Conservation (phyloP, 139 green algal species). For the Desmodesmus armatus region DNA sequence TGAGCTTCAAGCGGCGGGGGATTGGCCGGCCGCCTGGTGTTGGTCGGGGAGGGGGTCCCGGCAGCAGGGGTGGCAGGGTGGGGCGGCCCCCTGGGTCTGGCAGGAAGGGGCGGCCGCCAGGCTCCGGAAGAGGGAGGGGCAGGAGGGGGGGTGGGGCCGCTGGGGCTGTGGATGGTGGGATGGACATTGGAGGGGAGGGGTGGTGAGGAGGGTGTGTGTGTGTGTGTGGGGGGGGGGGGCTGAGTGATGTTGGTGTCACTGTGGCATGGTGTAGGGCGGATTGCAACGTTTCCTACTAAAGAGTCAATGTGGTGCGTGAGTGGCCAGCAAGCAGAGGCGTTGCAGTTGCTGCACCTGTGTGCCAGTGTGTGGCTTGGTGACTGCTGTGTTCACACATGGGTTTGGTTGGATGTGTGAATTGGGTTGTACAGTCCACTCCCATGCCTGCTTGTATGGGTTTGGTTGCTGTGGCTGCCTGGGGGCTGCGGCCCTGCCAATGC, state of each 20-base stretch:
- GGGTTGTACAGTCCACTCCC: too few species aligned
- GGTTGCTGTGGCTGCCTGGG: not conserved
- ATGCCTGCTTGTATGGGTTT: too few species aligned
- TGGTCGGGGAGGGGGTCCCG: not conserved
- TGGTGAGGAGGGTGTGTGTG: not conserved
- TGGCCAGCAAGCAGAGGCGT: not conserved
- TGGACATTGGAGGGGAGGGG: not conserved
- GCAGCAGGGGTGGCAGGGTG: not conserved
- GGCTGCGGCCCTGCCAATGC: not conserved
- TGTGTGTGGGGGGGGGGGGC: not conserved
- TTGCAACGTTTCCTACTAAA: not conserved
- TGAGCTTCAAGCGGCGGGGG: conserved; percentile 27
- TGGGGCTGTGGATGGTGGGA: not conserved
- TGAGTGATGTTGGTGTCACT: not conserved
- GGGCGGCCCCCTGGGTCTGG: conserved; percentile 16
- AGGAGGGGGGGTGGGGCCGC: not conserved
- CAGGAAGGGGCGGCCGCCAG: not conserved
- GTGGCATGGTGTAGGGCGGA: not conserved
- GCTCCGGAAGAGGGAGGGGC: conserved; percentile 5
- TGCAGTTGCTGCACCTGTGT: not conserved
- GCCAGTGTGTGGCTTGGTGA: not conserved
- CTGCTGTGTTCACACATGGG: too few species aligned
- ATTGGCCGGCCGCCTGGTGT: not conserved
- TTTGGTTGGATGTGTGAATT: too few species aligned
- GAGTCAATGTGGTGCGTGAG: not conserved